Evolutionary conservation across 2,329 filamentous ascomycete species (phyloP), one percentile per base, ranked within the genome.

Genomic region (Tolypocladium tropicale): DNA sequence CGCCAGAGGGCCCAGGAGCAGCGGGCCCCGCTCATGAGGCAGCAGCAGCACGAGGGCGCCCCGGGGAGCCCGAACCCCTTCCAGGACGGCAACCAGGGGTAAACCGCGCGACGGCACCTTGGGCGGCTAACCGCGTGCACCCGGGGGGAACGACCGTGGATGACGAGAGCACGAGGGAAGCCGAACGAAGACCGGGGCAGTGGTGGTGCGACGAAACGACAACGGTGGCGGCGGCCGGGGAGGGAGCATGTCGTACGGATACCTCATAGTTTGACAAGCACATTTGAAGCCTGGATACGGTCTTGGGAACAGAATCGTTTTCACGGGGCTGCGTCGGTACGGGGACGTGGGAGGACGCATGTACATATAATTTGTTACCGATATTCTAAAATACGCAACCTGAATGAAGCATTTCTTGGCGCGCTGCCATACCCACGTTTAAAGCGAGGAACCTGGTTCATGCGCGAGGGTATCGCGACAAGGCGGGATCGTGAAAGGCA

Each of bases 11-110:
- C 67, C 52, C 65, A 64, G 33, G 66, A 67, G 59, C 64, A 57
- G 21, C 65, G 69, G 49, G 65, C 69, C 28, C 73, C 73, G 16
- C 66, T 75, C 39, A 73, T 75, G 66, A 62, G 64, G 56, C 65
- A 70, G 57, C 55, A 62, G 28, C 65, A 70, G 57, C 55, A 62
- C 25, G 58, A 65, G 55, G 62, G 58, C 51, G 61, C 57, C 23
- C 57, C 56, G 12, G 57, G 52, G 21, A 58, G 55, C 52, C 61
- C 53, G 33, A 65, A 75, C 58, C 72, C 72, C 53, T 75, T 74
- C 63, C 65, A 70, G 59, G 72, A 75, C 67, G 62, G 51, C 10
- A 53, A 39, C 32, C 51, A 56, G 25, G 50, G n/a, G 6, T 46
- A 46, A n/a, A n/a, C n/a, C n/a, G n/a, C n/a, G n/a, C n/a, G n/a